Evolutionary conservation across 208 protist genomes (phyloP), one percentile per base, ranked within the genome.

Genomic region (Porcisia deanei): DNA sequence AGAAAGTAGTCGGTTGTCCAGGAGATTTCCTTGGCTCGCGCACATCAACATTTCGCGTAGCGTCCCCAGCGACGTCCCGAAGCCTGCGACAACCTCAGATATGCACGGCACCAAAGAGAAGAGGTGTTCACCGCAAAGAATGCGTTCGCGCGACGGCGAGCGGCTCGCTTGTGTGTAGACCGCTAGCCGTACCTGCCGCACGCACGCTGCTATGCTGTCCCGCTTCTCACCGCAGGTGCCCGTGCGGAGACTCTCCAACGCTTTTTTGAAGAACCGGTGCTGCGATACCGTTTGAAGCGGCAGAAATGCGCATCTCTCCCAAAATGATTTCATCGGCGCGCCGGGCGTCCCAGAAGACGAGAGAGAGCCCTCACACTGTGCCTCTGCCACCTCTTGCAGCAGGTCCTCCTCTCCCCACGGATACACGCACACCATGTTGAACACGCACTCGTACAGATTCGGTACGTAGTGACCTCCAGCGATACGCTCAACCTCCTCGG

Each of bases 401-500:
- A 70, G 65, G 45, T 76, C 77, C 73, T 54, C 53, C 63, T 71
- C 73, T n/a, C 63, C 73, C 54, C 61, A 77, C 64, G 67, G 67
- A 39, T 73, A 60, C 25, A 79, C 75, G 30, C 67, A 58, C n/a
- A 58, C 66, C 41, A 47, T 41, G 45, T 67, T 66, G 66, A 67
- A 79, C 5, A 73, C 57, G 57, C 53, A 79, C 66, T 79, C 75
- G 57, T 65, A 65, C 41, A 18, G 54, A 37, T 65, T 79, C 66
- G 12, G 34, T 25, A 43, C 14, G 58, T 68, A 58, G 10, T 45
- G 47, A 16, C 43, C 47, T 8, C 75, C 66, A 61, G n/a, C 47
- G 75, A 79, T 52, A 22, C 75, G 49, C 64, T 68, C 67, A 64
- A 79, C 67, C 10, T 79, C 67, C 75, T 79, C 49, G 18, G 66